Evolutionary conservation across 139 green algal species (phyloP).

Genomic region (Chlorella ohadii): DNA sequence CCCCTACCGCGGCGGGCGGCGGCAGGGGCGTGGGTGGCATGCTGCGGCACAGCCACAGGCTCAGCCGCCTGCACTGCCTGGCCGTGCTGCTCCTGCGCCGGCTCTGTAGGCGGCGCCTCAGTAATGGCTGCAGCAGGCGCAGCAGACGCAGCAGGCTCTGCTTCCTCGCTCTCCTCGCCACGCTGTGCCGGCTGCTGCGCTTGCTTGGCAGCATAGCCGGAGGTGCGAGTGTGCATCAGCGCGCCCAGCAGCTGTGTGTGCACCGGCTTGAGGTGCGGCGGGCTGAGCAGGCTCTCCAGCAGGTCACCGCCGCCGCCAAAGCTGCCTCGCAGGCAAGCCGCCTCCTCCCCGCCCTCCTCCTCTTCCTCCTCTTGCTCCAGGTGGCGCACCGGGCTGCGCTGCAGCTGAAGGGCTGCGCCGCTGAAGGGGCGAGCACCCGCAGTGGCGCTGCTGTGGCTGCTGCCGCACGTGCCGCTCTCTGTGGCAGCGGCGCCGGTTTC

Average conservation of each 20-base stretch:
- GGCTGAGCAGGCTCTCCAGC: conserved; percentile 18
- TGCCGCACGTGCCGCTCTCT: no score
- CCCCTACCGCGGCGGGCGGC: no score
- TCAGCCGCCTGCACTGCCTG: background rate
- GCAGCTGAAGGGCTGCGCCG: background rate
- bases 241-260: conserved; percentile 29
- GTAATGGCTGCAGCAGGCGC: background rate
- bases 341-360: background rate
- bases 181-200: background rate
- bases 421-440: background rate
- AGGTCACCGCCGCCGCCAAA: conserved; percentile 5
- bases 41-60: background rate
- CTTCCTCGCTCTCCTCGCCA: background rate
- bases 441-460: background rate
- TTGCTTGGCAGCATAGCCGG: background rate
- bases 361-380: background rate
- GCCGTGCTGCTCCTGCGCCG: background rate
- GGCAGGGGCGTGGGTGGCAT: no score
- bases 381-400: background rate
- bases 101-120: background rate
- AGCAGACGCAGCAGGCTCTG: background rate
- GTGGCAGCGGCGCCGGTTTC: no score
- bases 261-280: conserved; percentile 7
- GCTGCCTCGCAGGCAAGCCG: background rate
- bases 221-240: conserved; percentile 20